These are phyloP conservation scores for Bimuria novae-zelandiae DNA, from an alignment of 2,329 filamentous ascomycete species.

Conservation along the genomic window DNA sequence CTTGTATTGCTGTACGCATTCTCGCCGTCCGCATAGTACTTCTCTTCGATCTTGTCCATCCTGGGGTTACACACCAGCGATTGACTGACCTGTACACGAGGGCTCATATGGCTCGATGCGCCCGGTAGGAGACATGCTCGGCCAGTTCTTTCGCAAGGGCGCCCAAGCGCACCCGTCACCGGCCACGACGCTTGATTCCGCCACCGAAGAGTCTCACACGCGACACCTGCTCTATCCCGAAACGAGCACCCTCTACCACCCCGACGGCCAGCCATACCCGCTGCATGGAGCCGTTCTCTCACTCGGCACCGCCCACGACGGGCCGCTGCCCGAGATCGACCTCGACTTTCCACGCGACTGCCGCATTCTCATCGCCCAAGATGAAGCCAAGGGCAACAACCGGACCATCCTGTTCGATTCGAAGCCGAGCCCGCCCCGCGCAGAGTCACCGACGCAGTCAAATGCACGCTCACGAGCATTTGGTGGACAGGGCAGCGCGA, in stretches of 20 bases:
- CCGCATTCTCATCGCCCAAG: conserved; percentile 51
- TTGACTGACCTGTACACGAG: background rate
- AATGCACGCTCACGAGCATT: conserved; percentile 31
- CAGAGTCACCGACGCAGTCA: conserved; percentile 34
- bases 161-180: conserved; percentile 27
- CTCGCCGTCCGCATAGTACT: too few species aligned
- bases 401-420: conserved; percentile 50
- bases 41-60: too few species aligned
- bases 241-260: conserved; percentile 39
- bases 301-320: conserved; percentile 40
- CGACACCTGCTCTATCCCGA: conserved; percentile 49
- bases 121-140: conserved; percentile 42
- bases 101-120: conserved; percentile 14
- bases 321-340: conserved; percentile 47
- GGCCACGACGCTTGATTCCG: conserved; percentile 40
- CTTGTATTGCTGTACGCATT: too few species aligned
- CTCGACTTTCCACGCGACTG: conserved; percentile 48
- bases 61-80: too few species aligned
- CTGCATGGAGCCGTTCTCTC: conserved; percentile 35
- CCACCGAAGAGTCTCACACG: conserved; percentile 48
- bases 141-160: conserved; percentile 47
- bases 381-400: conserved; percentile 42
- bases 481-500: conserved; percentile 21
- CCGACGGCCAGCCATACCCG: conserved; percentile 44
- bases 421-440: conserved; percentile 40